Conservation (phyloP, 1,139 yeast genomes). For the Kodamaea anthophila region DNA sequence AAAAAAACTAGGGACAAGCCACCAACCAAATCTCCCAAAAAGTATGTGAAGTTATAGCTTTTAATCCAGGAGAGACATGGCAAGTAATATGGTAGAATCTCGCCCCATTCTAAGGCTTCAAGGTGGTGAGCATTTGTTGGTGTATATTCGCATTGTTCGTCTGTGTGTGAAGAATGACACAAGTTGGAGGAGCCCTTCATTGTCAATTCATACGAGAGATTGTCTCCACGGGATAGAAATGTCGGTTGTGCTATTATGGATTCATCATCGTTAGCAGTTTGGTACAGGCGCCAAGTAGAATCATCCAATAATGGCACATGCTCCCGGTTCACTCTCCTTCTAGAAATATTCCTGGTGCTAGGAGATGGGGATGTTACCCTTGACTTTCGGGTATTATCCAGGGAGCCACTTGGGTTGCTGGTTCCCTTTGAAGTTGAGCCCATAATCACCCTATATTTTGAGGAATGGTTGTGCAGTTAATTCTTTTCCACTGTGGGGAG, state of each 20-base stretch:
- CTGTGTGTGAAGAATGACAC: not conserved
- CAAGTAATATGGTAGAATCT: constrained; percentile 57
- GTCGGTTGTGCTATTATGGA: constrained; percentile 12
- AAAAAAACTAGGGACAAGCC: constrained; percentile 87
- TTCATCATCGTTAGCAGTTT: constrained; percentile 11
- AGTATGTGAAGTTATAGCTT: constrained; percentile 44
- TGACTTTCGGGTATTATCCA: too few species aligned
- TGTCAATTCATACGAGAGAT: too few species aligned
- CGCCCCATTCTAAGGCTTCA: constrained; percentile 24
- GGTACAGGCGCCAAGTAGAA: constrained; percentile 1
- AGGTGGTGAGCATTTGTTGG: constrained; percentile 18
- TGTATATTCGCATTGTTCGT: constrained; percentile 14
- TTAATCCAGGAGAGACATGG: constrained; percentile 82
- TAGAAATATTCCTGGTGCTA: constrained; percentile 27
- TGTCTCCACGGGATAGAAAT: constrained; percentile 11
- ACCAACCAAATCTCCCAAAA: constrained; percentile 74
- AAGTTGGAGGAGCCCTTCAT: constrained; percentile 16
- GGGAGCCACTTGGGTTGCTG: too few species aligned
- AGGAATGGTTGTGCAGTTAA: too few species aligned
- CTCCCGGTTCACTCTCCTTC: constrained; percentile 25
- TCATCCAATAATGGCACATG: constrained; percentile 16
- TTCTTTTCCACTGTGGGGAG: too few species aligned
- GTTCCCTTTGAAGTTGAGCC: too few species aligned
- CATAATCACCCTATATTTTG: too few species aligned
- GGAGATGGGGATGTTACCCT: constrained; percentile 16